These are phyloP conservation scores for Rhododendron mucronatum DNA, from an alignment of 148 eudicot species.

Conservation along the genomic window DNA sequence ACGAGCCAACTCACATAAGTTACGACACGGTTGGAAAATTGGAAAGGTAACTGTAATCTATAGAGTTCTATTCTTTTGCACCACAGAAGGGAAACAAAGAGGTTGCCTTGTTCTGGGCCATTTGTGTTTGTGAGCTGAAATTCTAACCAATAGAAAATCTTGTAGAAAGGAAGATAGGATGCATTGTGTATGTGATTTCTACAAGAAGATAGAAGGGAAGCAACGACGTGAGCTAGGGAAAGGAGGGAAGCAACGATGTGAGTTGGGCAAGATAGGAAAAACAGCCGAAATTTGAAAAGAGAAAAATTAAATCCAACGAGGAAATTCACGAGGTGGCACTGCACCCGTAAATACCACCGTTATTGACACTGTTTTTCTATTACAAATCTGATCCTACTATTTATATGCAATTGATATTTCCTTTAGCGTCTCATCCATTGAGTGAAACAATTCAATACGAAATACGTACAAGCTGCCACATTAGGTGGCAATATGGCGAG, in stretches of 20 bases:
- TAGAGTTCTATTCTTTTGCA: background rate
- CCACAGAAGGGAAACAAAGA: background rate
- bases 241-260: background rate
- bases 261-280: too few relatives aligned
- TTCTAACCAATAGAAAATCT: background rate
- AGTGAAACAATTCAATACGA: too few relatives aligned
- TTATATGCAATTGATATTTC: too few relatives aligned
- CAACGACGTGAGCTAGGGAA: background rate
- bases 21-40: background rate
- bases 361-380: too few relatives aligned
- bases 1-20: background rate
- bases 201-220: background rate
- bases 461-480: too few relatives aligned
- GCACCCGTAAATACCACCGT: too few relatives aligned
- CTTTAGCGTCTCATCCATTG: too few relatives aligned
- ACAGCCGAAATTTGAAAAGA: too few relatives aligned
- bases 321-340: too few relatives aligned
- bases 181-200: background rate
- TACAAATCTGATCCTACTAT: too few relatives aligned
- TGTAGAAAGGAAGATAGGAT: background rate
- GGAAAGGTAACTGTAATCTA: background rate
- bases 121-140: background rate
- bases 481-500: too few relatives aligned
- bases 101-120: background rate
- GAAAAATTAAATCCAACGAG: too few relatives aligned